phyloP scores from a whole-genome alignment of 371 early-diverging fungal genomes.

The Zychaea mexicana region DNA sequence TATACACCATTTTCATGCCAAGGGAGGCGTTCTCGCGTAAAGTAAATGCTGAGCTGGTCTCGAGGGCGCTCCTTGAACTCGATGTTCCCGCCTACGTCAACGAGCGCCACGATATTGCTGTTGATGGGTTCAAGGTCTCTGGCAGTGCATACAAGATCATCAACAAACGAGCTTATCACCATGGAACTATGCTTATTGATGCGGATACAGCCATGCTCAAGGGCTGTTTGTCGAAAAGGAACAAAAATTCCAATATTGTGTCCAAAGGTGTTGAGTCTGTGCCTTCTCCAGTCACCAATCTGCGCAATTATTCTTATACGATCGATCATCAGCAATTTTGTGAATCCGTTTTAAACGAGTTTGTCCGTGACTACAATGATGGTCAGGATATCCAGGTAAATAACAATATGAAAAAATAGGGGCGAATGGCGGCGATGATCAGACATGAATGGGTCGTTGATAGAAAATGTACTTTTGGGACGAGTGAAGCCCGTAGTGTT shows the following conservation, averaged over 20 bases:
- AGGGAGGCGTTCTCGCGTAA: conserved; percentile 77
- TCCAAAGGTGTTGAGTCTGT: conserved; percentile 92
- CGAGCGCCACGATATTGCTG: conserved; percentile 87
- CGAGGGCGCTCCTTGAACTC: conserved; percentile 72
- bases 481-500: conserved; percentile 37
- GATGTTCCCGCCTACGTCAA: conserved; percentile 91
- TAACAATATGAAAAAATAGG: neutral
- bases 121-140: conserved; percentile 82
- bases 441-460: neutral
- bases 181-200: conserved; percentile 97
- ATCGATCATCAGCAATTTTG: conserved; percentile 85
- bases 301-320: conserved; percentile 79
- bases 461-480: neutral
- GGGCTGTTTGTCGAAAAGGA: conserved; percentile 42
- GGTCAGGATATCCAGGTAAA: conserved; percentile 37
- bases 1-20: conserved; percentile 95
- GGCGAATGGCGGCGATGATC: neutral
- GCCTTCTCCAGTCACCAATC: conserved; percentile 82
- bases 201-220: conserved; percentile 75
- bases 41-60: conserved; percentile 79
- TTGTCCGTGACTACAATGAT: conserved; percentile 53
- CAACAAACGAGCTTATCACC: conserved; percentile 86
- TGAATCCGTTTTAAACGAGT: conserved; percentile 74
- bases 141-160: conserved; percentile 96
- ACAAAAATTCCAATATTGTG: conserved; percentile 53